Percentiles rank a stretch among this genome's conserved stretches.
Evolutionary conservation across 805 yeast genomes (phyloP).

Genomic region (Brettanomyces naardenensis): DNA sequence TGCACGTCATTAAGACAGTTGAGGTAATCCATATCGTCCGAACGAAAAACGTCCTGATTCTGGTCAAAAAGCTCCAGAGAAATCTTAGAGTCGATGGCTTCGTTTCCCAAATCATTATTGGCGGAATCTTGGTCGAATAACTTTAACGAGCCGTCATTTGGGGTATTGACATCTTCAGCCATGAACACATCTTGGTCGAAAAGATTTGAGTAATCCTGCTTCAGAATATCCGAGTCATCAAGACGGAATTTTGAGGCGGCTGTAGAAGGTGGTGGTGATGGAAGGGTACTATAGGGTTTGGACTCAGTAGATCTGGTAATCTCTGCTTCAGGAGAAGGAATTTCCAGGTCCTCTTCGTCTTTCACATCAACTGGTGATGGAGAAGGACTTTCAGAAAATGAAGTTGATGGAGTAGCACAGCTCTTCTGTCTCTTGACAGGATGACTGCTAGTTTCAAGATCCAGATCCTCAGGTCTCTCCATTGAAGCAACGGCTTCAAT

Average conservation of each 20-base stretch:
- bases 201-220: slow-evolving; percentile 21
- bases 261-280: slow-evolving; percentile 25
- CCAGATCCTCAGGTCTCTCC: slow-evolving; percentile 21
- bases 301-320: not conserved
- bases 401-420: slow-evolving; percentile 13
- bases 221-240: slow-evolving; percentile 18
- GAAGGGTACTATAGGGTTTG: slow-evolving; percentile 4
- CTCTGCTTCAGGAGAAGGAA: slow-evolving; percentile 10
- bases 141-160: not conserved
- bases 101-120: not conserved
- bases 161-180: not conserved
- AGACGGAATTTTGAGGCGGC: slow-evolving; percentile 23
- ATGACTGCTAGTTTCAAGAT: slow-evolving; percentile 12
- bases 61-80: slow-evolving; percentile 1
- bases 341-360: not conserved
- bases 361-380: not conserved
- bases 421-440: slow-evolving; percentile 15
- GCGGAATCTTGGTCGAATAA: not conserved
- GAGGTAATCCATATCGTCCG: slow-evolving; percentile 21
- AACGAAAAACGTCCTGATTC: not conserved
- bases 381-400: not conserved
- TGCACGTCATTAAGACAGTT: slow-evolving; percentile 31
- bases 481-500: slow-evolving; percentile 10
- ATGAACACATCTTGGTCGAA: slow-evolving; percentile 19
- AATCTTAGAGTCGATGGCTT: not conserved